These are phyloP conservation scores for Candida sanyiensis DNA, from an alignment of 805 yeast genomes.

Conservation along the genomic window DNA sequence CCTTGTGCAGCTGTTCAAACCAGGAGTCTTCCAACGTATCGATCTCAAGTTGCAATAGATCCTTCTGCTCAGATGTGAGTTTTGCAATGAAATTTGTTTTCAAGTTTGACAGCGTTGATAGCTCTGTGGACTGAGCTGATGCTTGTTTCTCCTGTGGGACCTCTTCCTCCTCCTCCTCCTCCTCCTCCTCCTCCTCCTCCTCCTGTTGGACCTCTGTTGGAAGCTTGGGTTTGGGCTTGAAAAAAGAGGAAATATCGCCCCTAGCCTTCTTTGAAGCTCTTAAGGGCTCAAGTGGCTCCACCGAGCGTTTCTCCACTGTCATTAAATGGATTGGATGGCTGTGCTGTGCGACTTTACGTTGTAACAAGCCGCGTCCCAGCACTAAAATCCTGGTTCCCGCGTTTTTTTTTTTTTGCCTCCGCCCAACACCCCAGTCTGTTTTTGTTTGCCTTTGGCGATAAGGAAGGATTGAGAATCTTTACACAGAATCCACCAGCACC, in stretches of 20 bases:
- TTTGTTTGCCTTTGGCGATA: too few species aligned
- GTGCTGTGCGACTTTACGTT: too few species aligned
- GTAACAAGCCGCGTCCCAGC: too few species aligned
- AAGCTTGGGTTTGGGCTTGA: not conserved
- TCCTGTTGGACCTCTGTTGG: not conserved
- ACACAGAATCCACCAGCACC: not conserved
- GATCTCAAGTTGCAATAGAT: slow-evolving; percentile 61
- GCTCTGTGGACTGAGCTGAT: too few species aligned
- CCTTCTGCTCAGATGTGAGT: slow-evolving; percentile 35
- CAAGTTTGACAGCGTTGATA: slow-evolving; percentile 4
- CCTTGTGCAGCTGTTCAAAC: slow-evolving; percentile 63
- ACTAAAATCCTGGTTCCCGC: too few species aligned
- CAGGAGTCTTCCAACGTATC: slow-evolving; percentile 68
- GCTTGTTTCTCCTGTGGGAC: too few species aligned
- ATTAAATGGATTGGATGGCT: too few species aligned
- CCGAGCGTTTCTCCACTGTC: slow-evolving; percentile 4
- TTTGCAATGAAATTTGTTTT: slow-evolving; percentile 10
- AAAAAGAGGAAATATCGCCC: slow-evolving; percentile 3
- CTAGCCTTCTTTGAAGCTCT: not conserved
- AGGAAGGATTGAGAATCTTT: not conserved
- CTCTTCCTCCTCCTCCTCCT: not conserved
- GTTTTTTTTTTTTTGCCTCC: too few species aligned
- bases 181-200: not conserved
- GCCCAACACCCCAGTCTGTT: too few species aligned
- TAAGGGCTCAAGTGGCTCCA: not conserved